Base-by-base conservation (phyloP, 2,329 filamentous ascomycete species). In the Alternaria dauci region DNA sequence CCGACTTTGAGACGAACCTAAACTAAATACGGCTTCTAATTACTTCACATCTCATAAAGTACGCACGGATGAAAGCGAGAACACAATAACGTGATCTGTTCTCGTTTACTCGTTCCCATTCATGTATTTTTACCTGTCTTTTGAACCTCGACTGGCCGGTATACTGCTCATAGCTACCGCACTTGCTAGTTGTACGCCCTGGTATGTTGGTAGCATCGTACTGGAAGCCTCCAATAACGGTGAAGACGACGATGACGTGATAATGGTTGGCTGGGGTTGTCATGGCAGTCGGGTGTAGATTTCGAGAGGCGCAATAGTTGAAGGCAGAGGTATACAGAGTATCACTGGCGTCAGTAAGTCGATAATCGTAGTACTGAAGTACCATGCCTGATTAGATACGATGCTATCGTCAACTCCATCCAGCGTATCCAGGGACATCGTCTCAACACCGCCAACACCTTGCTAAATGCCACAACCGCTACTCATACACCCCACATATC, bases 401-500 rank as follows among this genome's bases (percentile, higher is more conserved):
- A 42, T 25, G 39, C 12, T 42, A 42, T 18, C 20, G 14, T 42
- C 20, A 14, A 25, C 6, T 25, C 12, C 20, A 42, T 42, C 11
- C 6, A 25, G 11, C 20, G 6, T 42, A 16, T 25, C 18, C 5
- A 12, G 20, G 20, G 12, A 42, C 39, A 7, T 20, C 20, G 26
- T 32, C 41, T 38, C 47, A 36, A 25, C 41, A 46, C 32, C 53
- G 1, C 51, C 46, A 61, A 63, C 61, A 55, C 58, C 53, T 61
- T 39, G 54, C 61, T 54, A 55, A 61, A 57, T 20, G n/a, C 57
- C 46, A 50, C 20, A 23, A 52, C 57, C 50, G n/a, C 60, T 55
- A 36, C 51, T 61, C 61, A 34, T 59, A 50, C 43, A 43, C 4
- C 28, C 8, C 28, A 26, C 12, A n/a, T 8, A 46, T 26, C 5